Evolutionary conservation across 495 filamentous ascomycete genomes (phyloP).

Genomic region (Annulohypoxylon nitens): DNA sequence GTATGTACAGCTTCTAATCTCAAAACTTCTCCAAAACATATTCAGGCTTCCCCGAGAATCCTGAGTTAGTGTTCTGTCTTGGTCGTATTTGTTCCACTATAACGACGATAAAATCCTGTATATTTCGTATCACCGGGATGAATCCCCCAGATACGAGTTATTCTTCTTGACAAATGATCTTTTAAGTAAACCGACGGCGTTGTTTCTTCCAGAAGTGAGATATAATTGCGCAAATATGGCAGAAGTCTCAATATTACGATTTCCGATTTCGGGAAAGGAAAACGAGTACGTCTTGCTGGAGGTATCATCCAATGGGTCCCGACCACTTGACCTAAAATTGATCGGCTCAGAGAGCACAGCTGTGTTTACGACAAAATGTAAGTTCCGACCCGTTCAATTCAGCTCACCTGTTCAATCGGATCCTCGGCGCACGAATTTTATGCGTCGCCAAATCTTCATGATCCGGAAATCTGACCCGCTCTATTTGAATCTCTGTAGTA

Average conservation of each 20-base stretch:
- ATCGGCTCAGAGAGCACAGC: conserved; percentile 50
- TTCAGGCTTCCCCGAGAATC: not conserved
- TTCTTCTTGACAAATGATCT: not conserved
- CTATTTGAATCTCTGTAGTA: conserved; percentile 43
- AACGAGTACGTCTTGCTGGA: conserved; percentile 45
- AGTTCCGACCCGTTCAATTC: conserved; percentile 29
- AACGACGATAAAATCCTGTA: not conserved
- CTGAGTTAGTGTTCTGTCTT: conserved; percentile 4
- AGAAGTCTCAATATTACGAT: conserved; percentile 41
- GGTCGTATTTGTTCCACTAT: conserved; percentile 4
- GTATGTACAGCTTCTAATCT: not conserved
- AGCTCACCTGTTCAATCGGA: conserved; percentile 11
- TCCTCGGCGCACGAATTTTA: conserved; percentile 30
- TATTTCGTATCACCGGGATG: conserved; percentile 2
- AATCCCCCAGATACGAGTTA: not conserved
- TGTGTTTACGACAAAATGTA: conserved; percentile 48
- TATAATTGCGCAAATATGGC: conserved; percentile 32
- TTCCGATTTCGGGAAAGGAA: conserved; percentile 46
- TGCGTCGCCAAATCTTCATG: conserved; percentile 24
- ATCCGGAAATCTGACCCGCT: conserved; percentile 31
- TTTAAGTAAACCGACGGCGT: not conserved
- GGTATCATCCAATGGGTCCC: conserved; percentile 44
- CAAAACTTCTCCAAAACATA: not conserved
- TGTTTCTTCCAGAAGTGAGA: not conserved
- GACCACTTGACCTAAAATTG: conserved; percentile 49